phyloP scores from a whole-genome alignment of 2,329 filamentous ascomycete genomes.

The Diaporthe batatas region DNA sequence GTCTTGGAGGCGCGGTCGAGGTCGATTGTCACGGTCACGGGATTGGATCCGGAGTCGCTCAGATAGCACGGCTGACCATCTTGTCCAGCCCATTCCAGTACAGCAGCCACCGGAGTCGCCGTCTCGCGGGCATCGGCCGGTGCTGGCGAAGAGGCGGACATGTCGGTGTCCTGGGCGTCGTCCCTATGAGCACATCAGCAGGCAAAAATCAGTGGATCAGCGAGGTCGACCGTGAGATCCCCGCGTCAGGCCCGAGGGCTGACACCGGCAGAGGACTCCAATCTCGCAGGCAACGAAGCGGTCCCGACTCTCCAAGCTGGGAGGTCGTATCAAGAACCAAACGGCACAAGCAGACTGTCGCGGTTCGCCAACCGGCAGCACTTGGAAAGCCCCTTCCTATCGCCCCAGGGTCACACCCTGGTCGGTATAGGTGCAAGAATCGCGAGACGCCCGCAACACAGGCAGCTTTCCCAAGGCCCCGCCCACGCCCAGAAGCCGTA shows the following conservation, averaged over 20 bases:
- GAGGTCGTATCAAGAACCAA: neutral
- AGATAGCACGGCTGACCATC: conserved; percentile 18
- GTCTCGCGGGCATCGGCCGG: neutral
- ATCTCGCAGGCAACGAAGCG: conserved; percentile 4
- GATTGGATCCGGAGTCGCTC: conserved; percentile 20
- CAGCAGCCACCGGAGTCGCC: conserved; percentile 11
- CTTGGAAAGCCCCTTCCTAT: conserved; percentile 30
- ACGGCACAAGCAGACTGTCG: conserved; percentile 10
- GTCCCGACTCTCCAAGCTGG: neutral
- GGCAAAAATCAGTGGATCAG: neutral
- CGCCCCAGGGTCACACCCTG: neutral
- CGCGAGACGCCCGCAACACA: neutral
- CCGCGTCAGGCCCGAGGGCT: conserved; percentile 9
- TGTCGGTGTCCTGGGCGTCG: neutral
- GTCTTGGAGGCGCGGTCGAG: conserved; percentile 17
- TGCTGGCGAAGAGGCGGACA: neutral
- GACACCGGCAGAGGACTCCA: conserved; percentile 5
- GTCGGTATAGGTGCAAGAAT: conserved; percentile 22
- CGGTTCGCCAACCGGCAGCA: conserved; percentile 26
- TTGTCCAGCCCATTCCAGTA: conserved; percentile 16
- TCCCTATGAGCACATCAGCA: conserved; percentile 33
- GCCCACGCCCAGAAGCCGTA: conserved; percentile 17
- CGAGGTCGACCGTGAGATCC: neutral
- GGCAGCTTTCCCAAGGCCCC: conserved; percentile 29
- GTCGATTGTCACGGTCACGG: neutral